Evolutionary conservation across 148 eudicot genomes (phyloP), one percentile per base, ranked within the genome.

Genomic region (Gaultheria prostrata): DNA sequence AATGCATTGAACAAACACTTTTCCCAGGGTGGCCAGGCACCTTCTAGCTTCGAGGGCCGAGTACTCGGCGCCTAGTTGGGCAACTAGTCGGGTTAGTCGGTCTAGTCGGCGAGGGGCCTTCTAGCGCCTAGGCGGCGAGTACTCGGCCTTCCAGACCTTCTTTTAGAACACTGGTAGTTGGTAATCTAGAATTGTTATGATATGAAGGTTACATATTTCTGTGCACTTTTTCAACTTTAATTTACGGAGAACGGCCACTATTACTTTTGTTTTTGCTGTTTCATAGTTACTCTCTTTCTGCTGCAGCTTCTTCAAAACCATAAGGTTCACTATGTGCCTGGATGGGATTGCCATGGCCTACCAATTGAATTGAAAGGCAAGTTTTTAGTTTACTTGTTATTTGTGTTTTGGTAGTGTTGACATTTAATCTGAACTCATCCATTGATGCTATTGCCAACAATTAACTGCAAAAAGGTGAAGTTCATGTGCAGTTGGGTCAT

Each of bases 321-420:
- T 67, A 91, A 93, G 89, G 98, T 97, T 70, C 89, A 87, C 75
- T 97, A 89, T 84, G 89, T 97, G 57, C 98, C 99, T 88, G 99
- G 99, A 67, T 97, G 98, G 99, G 99, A 97, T 88, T 97, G 99
- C 83, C 99, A 97, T 84, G 99, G 99, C 46, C 90, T 97, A 87
- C 99, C 99, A 35, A 97, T 97, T 78, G 99, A 97, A 89, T 87
- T 97, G 83, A 97, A 95, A 92, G 95, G 95, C 88, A 90, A 91
- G 87, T 89, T n/a, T 85, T 80, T 24, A 81, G 61, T 83, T 88
- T 54, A 63, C 26, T n/a, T 78, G 21, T 50, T 72, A 21, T 4
- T 82, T n/a, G 12, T 67, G 17, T 24, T 28, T 71, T 30, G 28
- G n/a, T 79, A 54, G 79, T 69, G 39, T 48, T 7, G 56, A 4